Evolutionary conservation across 2,329 filamentous ascomycete genomes (phyloP), one percentile per base, ranked within the genome.

Genomic region (Dothidotthia symphoricarpi): DNA sequence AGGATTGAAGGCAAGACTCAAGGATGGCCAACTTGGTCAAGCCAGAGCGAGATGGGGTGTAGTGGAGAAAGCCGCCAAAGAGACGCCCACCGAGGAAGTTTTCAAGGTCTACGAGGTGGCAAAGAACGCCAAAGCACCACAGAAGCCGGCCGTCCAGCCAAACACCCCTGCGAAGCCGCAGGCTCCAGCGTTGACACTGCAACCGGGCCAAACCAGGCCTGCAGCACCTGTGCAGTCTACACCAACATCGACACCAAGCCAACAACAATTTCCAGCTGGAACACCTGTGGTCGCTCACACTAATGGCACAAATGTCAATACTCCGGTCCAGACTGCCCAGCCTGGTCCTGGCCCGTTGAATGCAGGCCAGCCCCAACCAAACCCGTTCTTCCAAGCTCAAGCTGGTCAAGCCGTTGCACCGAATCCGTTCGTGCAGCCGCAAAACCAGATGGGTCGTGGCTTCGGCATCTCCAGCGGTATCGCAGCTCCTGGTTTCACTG

Each of bases 51-150:
- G 93, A 70, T 70, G 94, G 22, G 77, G 79, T 1, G 80, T 93
- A 1, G 86, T 97, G 3, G 79, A 89, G 57, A 86, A 81, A 31
- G 90, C 91, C 10, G 88, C 85, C 0, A 77, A 76, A n/a, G 85
- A 95, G 31, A 96, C 90, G 1, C 91, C 91, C 0, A 76, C 91
- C 55, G 83, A 82, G 61, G 81, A 89, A 0, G 88, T 97, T 3
- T 79, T 73, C 8, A 89, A 96, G 66, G 90, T 96, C 0, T 96
- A 88, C 86, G 82, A 85, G 47, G 71, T 86, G 36, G 89, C 85
- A 0, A 90, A 91, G 67, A 73, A 69, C 36, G 77, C 81, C 9
- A 85, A 80, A 61, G 63, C 73, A 28, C 39, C 34, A 25, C 34
- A 36, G 3, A 35, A 45, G 14, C 36, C 59, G 27, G 55, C 49